These are phyloP conservation scores for Acacia confusa DNA, from an alignment of 306 rosid species.

Conservation along the genomic window DNA sequence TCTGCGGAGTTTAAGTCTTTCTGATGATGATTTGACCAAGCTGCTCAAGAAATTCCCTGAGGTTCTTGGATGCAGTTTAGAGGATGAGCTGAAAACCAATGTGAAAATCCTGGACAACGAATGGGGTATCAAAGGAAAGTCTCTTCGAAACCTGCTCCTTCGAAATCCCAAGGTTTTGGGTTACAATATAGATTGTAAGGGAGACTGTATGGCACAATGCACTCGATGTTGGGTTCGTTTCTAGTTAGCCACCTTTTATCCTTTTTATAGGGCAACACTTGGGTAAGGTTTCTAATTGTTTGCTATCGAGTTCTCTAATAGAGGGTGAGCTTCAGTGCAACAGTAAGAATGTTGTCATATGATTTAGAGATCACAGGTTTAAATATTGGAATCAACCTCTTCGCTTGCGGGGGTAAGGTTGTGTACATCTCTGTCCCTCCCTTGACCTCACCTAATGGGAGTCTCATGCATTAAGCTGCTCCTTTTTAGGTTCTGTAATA, in stretches of 20 bases:
- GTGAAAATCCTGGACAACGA: constrained; percentile 66
- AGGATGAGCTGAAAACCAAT: constrained; percentile 68
- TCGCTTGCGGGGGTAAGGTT: no score
- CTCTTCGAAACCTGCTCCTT: constrained; percentile 77
- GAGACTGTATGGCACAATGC: constrained; percentile 94
- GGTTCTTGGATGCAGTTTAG: constrained; percentile 85
- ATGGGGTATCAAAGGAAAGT: constrained; percentile 78
- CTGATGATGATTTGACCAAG: constrained; percentile 74
- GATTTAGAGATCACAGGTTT: no score
- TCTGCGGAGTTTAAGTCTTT: constrained; percentile 69
- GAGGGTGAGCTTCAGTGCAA: no score
- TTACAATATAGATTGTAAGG: constrained; percentile 82
- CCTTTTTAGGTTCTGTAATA: not conserved
- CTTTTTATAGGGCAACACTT: not conserved
- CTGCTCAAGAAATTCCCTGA: constrained; percentile 90
- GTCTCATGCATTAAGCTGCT: no score
- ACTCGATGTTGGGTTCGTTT: constrained; percentile 97
- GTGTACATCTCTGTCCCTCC: no score
- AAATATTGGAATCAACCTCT: no score
- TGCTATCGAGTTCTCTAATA: not conserved
- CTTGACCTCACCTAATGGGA: no score
- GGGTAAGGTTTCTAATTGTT: not conserved
- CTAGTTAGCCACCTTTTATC: constrained; percentile 43
- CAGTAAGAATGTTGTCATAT: no score
- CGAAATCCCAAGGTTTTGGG: constrained; percentile 90